phyloP scores from a whole-genome alignment of 805 yeast genomes.

The Wickerhamomyces bisporus region DNA sequence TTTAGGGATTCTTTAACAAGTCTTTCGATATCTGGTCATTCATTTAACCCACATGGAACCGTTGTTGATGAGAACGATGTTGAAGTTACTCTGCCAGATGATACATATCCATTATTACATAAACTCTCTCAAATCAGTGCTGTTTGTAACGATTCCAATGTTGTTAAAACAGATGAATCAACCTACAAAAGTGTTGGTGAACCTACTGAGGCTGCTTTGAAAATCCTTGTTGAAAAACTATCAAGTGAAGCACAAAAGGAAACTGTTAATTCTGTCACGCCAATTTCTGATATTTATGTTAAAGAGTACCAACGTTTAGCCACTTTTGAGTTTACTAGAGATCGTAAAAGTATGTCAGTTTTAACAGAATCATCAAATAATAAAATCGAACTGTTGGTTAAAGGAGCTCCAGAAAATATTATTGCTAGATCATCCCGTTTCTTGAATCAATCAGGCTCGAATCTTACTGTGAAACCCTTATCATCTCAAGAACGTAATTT shows the following conservation, averaged over 20 bases:
- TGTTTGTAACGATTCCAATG: constrained; percentile 34
- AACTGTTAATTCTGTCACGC: constrained; percentile 28
- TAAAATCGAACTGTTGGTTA: constrained; percentile 32
- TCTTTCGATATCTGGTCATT: constrained; percentile 36
- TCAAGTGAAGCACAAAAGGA: constrained; percentile 25
- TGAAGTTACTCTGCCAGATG: constrained; percentile 29
- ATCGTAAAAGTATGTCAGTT: constrained; percentile 50
- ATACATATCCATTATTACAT: constrained; percentile 28
- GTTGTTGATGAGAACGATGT: constrained; percentile 21
- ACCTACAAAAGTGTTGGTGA: constrained; percentile 37
- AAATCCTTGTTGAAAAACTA: constrained; percentile 32
- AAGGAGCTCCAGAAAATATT: constrained; percentile 53
- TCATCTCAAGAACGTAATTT: constrained; percentile 28
- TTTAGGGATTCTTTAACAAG: constrained; percentile 24
- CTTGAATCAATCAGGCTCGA: constrained; percentile 26
- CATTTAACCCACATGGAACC: constrained; percentile 26
- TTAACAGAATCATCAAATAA: constrained; percentile 27
- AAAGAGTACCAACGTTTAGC: constrained; percentile 25
- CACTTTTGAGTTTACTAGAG: constrained; percentile 45
- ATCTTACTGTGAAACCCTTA: constrained; percentile 19
- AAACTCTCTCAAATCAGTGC: constrained; percentile 26
- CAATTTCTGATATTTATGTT: constrained; percentile 21
- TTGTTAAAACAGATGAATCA: constrained; percentile 29
- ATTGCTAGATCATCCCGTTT: constrained; percentile 37
- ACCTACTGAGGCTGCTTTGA: constrained; percentile 53